Evolutionary conservation across 208 protist genomes (phyloP), one percentile per base, ranked within the genome.

Genomic region (Leptomonas pyrrhocoris): DNA sequence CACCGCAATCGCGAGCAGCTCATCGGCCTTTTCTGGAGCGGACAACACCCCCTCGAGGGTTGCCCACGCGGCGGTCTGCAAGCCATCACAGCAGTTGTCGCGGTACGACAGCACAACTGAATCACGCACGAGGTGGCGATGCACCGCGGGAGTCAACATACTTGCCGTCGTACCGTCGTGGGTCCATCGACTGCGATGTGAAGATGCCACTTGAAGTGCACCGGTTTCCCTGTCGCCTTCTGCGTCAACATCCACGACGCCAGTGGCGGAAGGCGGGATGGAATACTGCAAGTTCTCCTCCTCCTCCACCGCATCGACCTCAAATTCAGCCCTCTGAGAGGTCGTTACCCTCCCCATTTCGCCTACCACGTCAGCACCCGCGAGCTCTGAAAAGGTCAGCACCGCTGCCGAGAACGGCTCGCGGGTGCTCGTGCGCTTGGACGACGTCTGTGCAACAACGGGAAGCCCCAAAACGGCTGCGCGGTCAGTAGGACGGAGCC

Each of bases 91-190:
- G 18, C 30, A 13, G 40, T 21, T n/a, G 16, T 46, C 36, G 4
- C 56, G 45, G 28, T 77, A 77, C 8, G 56, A 65, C 38, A 77
- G 57, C 30, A 77, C 56, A 1, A 71, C 63, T 2, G 71, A 34
- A 61, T 77, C 71, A 16, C 71, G 71, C 19, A 71, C 21, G 23
- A 46, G 28, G 13, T 45, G 13, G 23, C 43, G 40, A 0, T 30
- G 42, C 7, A 19, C 31, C 23, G 50, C 6, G 15, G 61, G 49
- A 18, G 16, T 0, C 2, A 40, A 6, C 38, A 40, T 34, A 40
- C 36, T 49, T 11, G 25, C 16, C 0, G n/a, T 38, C 0, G 28
- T 18, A 28, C 42, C 7, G n/a, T 31, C 25, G 43, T 40, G 19
- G 31, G 11, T 27, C 5, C 53, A 31, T 15, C 49, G 7, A 7